Conservation (phyloP, 129 eudicot species). For the Arctium minus region DNA sequence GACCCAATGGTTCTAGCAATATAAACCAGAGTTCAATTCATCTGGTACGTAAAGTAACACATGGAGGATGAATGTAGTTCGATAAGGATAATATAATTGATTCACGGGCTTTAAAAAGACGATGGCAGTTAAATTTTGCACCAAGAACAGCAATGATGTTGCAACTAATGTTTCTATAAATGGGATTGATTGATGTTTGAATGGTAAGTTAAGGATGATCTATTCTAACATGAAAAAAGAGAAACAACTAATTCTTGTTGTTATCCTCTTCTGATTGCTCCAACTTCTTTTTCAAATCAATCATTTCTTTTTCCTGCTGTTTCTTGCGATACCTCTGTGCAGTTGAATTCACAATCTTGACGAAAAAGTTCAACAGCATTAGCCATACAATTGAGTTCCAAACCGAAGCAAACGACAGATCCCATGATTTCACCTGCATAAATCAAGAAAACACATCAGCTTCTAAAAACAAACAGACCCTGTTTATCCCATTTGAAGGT, state of each 20-base stretch:
- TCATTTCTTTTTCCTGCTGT: conserved; percentile 68
- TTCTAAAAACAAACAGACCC: not conserved
- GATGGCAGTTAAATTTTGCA: not conserved
- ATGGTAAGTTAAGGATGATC: conserved; percentile 20
- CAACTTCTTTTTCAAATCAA: conserved; percentile 39
- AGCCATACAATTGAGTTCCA: conserved; percentile 91
- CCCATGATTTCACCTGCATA: conserved; percentile 75
- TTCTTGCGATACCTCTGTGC: conserved; percentile 76
- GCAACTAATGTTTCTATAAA: conserved; percentile 20
- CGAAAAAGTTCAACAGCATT: conserved; percentile 75
- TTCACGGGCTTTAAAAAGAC: not conserved
- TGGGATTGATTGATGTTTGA: conserved; percentile 16
- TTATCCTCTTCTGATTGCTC: conserved; percentile 17
- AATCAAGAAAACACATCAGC: not conserved
- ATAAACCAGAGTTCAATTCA: no score
- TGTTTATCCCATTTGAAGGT: not conserved
- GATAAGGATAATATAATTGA: not conserved
- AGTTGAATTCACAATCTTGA: conserved; percentile 78
- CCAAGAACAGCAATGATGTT: not conserved
- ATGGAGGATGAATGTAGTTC: not conserved
- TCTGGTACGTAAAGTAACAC: no score
- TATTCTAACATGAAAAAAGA: conserved; percentile 12
- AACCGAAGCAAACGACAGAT: conserved; percentile 62
- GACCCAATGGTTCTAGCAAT: no score
- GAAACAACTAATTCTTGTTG: conserved; percentile 7